A percentile compares a stretch with the other conserved stretches of the same genome.
phyloP scores from a whole-genome alignment of 2,329 filamentous ascomycete species.

The Fusarium poae region DNA sequence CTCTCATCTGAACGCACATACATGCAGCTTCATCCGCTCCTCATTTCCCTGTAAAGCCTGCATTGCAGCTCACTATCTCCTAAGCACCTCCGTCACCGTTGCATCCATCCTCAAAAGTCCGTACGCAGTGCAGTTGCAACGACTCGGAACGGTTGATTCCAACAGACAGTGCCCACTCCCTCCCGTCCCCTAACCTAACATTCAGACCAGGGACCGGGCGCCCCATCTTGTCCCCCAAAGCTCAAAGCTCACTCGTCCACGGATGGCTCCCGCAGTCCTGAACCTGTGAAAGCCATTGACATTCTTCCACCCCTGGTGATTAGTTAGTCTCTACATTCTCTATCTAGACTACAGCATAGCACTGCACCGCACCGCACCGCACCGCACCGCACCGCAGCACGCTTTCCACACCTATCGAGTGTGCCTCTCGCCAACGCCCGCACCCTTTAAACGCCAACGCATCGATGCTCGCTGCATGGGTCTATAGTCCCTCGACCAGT shows the following conservation, averaged over 20 bases:
- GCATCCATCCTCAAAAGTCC: conserved; percentile 25
- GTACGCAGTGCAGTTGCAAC: conserved; percentile 1
- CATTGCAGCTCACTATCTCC: conserved; percentile 33
- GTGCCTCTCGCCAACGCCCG: conserved; percentile 50
- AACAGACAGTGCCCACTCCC: conserved; percentile 37
- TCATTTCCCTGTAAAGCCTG: conserved; percentile 23
- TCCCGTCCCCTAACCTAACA: conserved; percentile 34
- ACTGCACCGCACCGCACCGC: neutral
- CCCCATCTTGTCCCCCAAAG: conserved; percentile 38
- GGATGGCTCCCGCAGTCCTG: conserved; percentile 36
- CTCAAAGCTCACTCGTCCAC: conserved; percentile 36
- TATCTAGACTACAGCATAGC: neutral
- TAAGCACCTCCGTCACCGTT: conserved; percentile 39
- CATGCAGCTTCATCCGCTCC: conserved; percentile 20
- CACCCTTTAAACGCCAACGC: conserved; percentile 57
- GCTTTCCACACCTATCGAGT: conserved; percentile 42
- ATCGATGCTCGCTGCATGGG: conserved; percentile 63
- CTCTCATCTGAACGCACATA: neutral
- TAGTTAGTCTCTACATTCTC: conserved; percentile 1
- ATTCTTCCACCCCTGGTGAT: conserved; percentile 34
- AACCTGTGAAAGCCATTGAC: conserved; percentile 40
- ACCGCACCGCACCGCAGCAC: conserved; percentile 16
- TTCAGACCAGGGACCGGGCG: conserved; percentile 34
- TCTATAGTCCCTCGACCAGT: conserved; percentile 58
- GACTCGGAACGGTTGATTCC: conserved; percentile 34